Evolutionary conservation across 306 rosid species (phyloP).

Genomic region (Gynostemma pentaphyllum): DNA sequence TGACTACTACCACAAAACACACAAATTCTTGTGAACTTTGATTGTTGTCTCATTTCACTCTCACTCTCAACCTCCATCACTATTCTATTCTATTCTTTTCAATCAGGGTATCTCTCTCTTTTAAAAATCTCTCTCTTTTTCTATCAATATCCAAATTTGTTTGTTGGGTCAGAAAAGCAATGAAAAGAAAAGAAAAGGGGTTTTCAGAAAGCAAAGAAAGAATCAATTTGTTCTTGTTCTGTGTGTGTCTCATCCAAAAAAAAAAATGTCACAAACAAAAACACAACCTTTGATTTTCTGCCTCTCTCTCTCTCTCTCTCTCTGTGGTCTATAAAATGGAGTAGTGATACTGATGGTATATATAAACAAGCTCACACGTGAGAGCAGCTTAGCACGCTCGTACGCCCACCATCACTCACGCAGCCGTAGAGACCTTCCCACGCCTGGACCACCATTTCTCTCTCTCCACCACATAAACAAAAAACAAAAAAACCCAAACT

Average conservation of each 20-base stretch:
- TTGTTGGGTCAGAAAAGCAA: conserved; percentile 12
- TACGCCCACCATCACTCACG: conserved; percentile 9
- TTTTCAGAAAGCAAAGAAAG: conserved; percentile 5
- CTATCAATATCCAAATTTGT: neutral
- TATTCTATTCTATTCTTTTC: no score
- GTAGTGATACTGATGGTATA: conserved; percentile 26
- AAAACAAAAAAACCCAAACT: no score
- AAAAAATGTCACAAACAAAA: conserved; percentile 18
- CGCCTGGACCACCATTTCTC: conserved; percentile 7
- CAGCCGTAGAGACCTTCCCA: neutral
- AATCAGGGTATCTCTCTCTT: conserved; percentile 29
- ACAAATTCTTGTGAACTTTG: conserved; percentile 88
- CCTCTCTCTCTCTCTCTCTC: conserved; percentile 7
- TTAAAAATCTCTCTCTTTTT: neutral
- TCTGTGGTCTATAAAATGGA: no score
- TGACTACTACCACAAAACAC: conserved; percentile 99
- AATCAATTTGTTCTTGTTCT: conserved; percentile 17
- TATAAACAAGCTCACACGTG: conserved; percentile 60
- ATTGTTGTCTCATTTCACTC: conserved; percentile 46
- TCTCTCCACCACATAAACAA: no score
- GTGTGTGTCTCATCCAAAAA: conserved; percentile 21
- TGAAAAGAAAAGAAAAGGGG: no score
- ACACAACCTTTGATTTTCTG: conserved; percentile 22
- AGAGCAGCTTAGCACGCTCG: conserved; percentile 25
- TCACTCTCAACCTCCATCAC: conserved; percentile 60